These are phyloP conservation scores for Calocybe gambosa DNA, from an alignment of 1,284 basidiomycete genomes.

Conservation along the genomic window DNA sequence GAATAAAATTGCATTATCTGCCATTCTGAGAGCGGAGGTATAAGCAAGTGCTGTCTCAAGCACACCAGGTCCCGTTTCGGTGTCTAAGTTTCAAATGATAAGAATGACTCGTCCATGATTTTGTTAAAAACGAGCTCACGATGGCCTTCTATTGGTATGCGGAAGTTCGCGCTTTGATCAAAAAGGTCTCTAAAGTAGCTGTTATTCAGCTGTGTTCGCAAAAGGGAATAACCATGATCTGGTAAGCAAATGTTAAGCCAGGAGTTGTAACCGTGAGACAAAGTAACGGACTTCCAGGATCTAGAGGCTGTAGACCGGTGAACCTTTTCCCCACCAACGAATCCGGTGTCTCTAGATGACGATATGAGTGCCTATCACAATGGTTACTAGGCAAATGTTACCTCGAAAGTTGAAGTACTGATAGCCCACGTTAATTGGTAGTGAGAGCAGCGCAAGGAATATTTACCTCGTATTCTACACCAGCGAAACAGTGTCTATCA, in stretches of 20 bases:
- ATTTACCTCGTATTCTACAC: conserved; percentile 85
- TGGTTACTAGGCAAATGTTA: conserved; percentile 20
- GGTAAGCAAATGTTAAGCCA: neutral
- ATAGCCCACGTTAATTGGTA: neutral
- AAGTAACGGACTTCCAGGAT: conserved; percentile 75
- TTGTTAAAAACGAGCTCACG: conserved; percentile 50
- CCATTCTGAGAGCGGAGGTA: conserved; percentile 80
- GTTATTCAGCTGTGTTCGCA: conserved; percentile 83
- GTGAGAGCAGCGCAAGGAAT: neutral
- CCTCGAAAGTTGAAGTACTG: conserved; percentile 96
- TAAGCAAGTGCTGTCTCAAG: conserved; percentile 94
- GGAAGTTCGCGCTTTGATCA: conserved; percentile 70
- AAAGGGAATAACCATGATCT: conserved; percentile 94
- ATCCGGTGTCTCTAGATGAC: conserved; percentile 65
- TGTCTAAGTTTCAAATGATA: conserved; percentile 48
- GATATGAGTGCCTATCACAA: neutral
- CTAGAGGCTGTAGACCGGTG: conserved; percentile 69
- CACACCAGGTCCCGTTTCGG: conserved; percentile 92
- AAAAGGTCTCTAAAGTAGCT: conserved; percentile 90
- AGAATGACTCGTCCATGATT: neutral
- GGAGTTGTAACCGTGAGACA: neutral
- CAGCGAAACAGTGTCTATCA: conserved; percentile 66
- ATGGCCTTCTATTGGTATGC: conserved; percentile 85
- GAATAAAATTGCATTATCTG: conserved; percentile 91
- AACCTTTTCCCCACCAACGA: conserved; percentile 77